Evolutionary conservation across 352 stramenopile genomes (phyloP), one percentile per base, ranked within the genome.

Genomic region (Pythium oligandrum): DNA sequence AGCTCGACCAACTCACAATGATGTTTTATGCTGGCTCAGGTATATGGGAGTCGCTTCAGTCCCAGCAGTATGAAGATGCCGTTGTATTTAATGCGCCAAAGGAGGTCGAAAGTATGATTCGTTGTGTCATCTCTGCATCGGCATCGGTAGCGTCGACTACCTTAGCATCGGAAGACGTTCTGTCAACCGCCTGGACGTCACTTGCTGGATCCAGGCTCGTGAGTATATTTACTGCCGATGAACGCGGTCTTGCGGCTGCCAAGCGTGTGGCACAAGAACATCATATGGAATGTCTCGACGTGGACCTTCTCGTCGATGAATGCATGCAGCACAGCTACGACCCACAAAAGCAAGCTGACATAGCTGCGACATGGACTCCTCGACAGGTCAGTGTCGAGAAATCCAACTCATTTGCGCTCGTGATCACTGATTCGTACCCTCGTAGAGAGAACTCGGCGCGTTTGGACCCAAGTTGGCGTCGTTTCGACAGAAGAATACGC

Each of bases 311-410:
- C 3, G 31, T 81, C 3, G 70, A 88, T 2, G 76, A 86, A 34
- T 78, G 73, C 33, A 51, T 88, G 3, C 76, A 75, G 42, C 58
- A 66, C 51, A 74, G 60, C 38, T 75, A 84, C 33, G 78, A 86
- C 12, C 63, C 64, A 26, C 61, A 66, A 30, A 85, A 88, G 47
- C 51, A 84, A 39, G 52, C 65, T 8, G 69, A 83, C 6, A 47
- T 66, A 35, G 55, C 61, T 3, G 38, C 66, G 3, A 57, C 63
- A 4, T 61, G 80, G 1, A 56, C 53, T 39, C 64, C 81, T 4
- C 71, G 67, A 1, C 75, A 90, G 70, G 79, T 90, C 64, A 7
- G 47, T 57, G 30, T 59, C 31, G 26, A 1, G n/a, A 30, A 5
- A 38, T 34, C 4, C 12, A 44, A 4, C 7, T 31, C n/a, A 26